Evolutionary conservation across 345 rosid species (phyloP), one percentile per base, ranked within the genome.

Genomic region (Syzygium aromaticum): DNA sequence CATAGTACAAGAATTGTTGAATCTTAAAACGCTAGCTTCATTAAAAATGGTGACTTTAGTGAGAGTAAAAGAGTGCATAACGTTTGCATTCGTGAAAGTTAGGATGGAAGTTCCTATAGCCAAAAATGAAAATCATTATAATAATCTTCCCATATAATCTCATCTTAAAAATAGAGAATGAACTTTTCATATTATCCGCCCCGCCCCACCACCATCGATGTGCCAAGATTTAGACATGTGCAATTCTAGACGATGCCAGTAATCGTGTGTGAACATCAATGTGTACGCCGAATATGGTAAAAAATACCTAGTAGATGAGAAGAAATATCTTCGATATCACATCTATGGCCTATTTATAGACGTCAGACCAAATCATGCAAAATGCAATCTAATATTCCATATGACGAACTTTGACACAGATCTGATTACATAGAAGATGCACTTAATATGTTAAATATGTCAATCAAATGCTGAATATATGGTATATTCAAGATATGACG

Each of bases 31-130:
- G 27, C 0, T 56, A 56, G n/a, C 5, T 56, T 56, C n/a, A 23
- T 23, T 56, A 2, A 56, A 56, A 56, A 56, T 56, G 0, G 25
- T 23, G 0, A 3, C 13, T 9, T 23, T 0, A 3, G n/a, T 9
- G 6, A 5, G 2, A 56, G n/a, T 23, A 5, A 23, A 56, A 56
- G 9, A 56, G 23, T 23, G 61, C 2, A 5, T 56, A 6, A 56
- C 23, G 12, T 0, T 56, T 56, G 12, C 27, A 56, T 56, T 56
- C n/a, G 23, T 22, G 13, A 56, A 56, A 56, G 61, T 23, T 22
- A 22, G 0, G 5, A 0, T 56, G 5, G 23, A 56, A 56, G 25
- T 9, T 9, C 1, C 0, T 23, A 23, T 56, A 56, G 2, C n/a
- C 9, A 23, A 23, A 56, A 23, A 43, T 43, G 46, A 43, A 43